Evolutionary conservation across 2,329 filamentous ascomycete species (phyloP), one percentile per base, ranked within the genome.

Genomic region (Curvularia sp.): DNA sequence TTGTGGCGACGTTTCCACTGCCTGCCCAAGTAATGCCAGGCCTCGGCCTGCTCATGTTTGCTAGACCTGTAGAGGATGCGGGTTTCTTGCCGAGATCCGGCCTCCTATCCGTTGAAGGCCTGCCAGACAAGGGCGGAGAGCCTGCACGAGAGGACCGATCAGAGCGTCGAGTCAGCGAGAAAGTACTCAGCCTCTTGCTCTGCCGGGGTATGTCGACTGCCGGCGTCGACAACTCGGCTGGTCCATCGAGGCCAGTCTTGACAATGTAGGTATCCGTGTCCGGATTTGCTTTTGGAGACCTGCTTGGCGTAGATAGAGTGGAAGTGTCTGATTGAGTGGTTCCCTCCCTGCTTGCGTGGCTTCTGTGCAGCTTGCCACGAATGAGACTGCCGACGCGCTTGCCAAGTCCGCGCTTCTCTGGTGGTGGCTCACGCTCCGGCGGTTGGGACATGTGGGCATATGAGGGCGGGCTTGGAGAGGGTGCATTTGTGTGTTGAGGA

Each of bases 121-220:
- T 78, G 59, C 76, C 71, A 10, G 74, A 74, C 15, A 58, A 51
- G 32, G 76, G 73, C 8, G 78, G 78, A 2, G 75, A 75, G 57
- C 74, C 72, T 23, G 73, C 71, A 10, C 71, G 72, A 7, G 78
- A 78, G 1, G 73, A 74, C 28, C 68, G 69, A 39, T 77, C 75
- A 1, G 79, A 75, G 42, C 70, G 74, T 19, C 72, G 69, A 3
- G 78, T 76, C 1, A 77, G 67, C 1, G 77, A 78, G 47, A 78
- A 77, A 3, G 77, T 73, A 55, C 73, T 76, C 21, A 77, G 60
- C 34, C 76, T 64, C 32, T 74, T 61, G 41, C 66, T 59, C 39
- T 60, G 64, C 57, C 64, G 70, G 38, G 68, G 65, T 32, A 70
- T 66, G 23, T 70, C 66, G 13, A 72, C 60, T 3, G 66, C 64